Evolutionary conservation across 2,329 filamentous ascomycete species (phyloP).

Genomic region (Colletotrichum phormii): DNA sequence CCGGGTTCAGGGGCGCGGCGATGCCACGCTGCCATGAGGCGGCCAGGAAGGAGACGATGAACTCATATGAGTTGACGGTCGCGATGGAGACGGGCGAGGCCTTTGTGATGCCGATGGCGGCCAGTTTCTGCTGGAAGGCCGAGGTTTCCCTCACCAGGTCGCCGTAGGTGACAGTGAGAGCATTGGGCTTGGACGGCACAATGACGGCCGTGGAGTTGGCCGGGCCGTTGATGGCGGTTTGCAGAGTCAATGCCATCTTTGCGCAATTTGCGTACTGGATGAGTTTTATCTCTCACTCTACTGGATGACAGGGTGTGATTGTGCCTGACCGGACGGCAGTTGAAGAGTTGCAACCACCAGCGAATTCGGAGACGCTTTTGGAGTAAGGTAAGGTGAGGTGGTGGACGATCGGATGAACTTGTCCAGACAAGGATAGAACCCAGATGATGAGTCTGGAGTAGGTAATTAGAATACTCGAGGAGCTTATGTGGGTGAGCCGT

Average conservation of each 20-base stretch:
- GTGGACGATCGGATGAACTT: constrained; percentile 2
- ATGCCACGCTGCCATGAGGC: constrained; percentile 85
- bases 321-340: constrained; percentile 13
- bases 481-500: neutral
- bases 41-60: constrained; percentile 89
- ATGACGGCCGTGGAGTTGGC: constrained; percentile 72
- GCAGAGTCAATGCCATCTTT: constrained; percentile 58
- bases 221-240: constrained; percentile 61
- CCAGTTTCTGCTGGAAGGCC: constrained; percentile 82
- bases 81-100: constrained; percentile 84
- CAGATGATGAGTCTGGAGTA: neutral
- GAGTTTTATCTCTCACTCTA: neutral
- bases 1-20: constrained; percentile 87
- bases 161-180: constrained; percentile 77
- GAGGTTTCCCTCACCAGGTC: constrained; percentile 74
- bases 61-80: constrained; percentile 86
- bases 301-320: constrained; percentile 14
- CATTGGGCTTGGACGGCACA: constrained; percentile 72
- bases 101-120: constrained; percentile 76
- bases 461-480: neutral
- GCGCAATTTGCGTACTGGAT: neutral
- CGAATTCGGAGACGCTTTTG: constrained; percentile 26
- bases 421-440: neutral
- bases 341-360: constrained; percentile 19
- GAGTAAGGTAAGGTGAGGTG: neutral